Base-by-base conservation (phyloP, 2,329 filamentous ascomycete species). In the Didymella lethalis region DNA sequence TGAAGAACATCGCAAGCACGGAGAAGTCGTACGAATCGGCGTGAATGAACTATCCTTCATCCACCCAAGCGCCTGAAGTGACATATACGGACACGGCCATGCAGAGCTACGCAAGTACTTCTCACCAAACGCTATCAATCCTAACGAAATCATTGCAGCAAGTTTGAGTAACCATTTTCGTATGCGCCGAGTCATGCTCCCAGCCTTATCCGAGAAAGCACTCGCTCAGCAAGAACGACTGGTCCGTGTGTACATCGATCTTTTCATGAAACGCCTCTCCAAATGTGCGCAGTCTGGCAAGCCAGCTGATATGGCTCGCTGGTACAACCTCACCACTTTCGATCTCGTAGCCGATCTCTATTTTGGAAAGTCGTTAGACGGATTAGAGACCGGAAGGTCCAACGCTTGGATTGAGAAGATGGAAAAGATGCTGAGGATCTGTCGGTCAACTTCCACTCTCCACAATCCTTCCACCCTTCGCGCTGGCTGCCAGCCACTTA, bases 21-120 rank as follows among this genome's bases (percentile, higher is more conserved):
- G 80, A 26, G 69, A 75, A 4, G 69, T 80, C 5, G 79, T 82
- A 7, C 70, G 80, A 5, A 62, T 79, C 14, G 67, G 70, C 6
- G 78, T 78, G 0, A 73, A 80, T 44, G 75, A 82, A 54, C 26
- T 81, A 2, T 79, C 77, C 16, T 78, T 76, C 64, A 78, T 71
- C 31, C 64, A 75, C 12, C 72, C 74, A 11, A 66, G 78, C 11
- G 72, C 73, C 0, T 76, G 73, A 71, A 72, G 69, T 53, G 72
- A 74, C 51, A 65, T 74, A 23, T 66, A 74, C 44, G 71, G 69
- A 20, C 67, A 73, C 54, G 65, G 67, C 16, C 40, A 66, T 4
- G 66, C 66, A 54, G 65, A 61, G 10, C 63, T 67, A 2, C 47
- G 54, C 46, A 67, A 64, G 14, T 41, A 54, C 7, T 36, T 46